These are phyloP conservation scores for Phalaenopsis aphrodite DNA, from an alignment of 106 monocot species.

Conservation along the genomic window DNA sequence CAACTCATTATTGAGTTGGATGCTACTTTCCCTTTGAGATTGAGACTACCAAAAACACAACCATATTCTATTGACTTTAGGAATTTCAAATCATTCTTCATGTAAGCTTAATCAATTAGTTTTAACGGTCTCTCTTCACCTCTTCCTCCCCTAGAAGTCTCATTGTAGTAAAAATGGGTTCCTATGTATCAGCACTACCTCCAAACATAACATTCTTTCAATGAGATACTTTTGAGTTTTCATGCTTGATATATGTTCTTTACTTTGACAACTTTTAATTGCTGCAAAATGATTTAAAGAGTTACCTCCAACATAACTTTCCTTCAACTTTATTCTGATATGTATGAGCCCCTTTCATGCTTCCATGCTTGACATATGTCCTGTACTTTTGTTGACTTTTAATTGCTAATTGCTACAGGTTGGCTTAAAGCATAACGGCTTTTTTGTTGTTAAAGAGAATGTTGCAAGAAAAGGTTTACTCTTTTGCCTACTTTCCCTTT, in stretches of 20 bases:
- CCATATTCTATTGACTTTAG: not conserved
- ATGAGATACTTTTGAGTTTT: not conserved
- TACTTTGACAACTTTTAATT: conserved; percentile 6
- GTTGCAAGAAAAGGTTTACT: conserved; percentile 56
- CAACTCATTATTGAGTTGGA: not conserved
- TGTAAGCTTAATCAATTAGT: not conserved
- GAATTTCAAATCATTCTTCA: not conserved
- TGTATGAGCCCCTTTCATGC: not conserved
- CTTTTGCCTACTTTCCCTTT: not conserved
- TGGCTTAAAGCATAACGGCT: conserved; percentile 84
- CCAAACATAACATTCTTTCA: not conserved
- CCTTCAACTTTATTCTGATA: not conserved
- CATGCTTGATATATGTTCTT: not conserved
- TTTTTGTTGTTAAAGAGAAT: conserved; percentile 92
- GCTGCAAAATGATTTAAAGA: conserved; percentile 68
- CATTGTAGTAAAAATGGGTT: not conserved
- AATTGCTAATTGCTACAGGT: conserved; percentile 33
- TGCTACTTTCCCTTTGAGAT: not conserved
- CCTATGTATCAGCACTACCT: not conserved
- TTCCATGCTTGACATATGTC: not conserved
- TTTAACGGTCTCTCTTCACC: not conserved
- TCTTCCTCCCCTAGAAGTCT: not conserved
- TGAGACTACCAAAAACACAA: not conserved
- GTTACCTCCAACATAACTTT: not conserved
- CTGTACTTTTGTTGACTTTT: not conserved